phyloP scores from a whole-genome alignment of 2,329 filamentous ascomycete genomes.

The Cladosporium cucumerinum region DNA sequence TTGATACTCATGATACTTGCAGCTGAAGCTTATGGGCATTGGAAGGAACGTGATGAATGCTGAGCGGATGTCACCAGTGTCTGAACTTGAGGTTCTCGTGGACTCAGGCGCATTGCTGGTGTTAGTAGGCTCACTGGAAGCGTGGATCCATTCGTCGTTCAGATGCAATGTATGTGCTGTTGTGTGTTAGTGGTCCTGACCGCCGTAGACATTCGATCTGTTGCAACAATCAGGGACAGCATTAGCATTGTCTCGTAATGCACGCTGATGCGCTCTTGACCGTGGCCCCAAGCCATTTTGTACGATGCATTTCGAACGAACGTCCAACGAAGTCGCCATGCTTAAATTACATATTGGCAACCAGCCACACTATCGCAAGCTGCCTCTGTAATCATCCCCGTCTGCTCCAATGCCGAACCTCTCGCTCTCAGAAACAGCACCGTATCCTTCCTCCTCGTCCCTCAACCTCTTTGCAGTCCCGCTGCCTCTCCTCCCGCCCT shows the following conservation, averaged over 20 bases:
- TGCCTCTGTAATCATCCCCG: constrained; percentile 16
- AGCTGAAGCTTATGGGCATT: background rate
- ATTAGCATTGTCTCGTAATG: background rate
- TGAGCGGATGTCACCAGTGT: background rate
- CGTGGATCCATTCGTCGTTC: too few species aligned
- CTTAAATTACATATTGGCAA: background rate
- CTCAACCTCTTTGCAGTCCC: background rate
- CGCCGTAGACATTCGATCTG: background rate
- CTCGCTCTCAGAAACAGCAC: constrained; percentile 4
- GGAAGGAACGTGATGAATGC: background rate
- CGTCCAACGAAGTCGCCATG: background rate
- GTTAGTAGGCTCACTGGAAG: background rate
- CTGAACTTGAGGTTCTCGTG: background rate
- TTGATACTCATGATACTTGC: background rate
- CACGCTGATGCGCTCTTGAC: background rate
- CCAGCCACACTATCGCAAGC: background rate
- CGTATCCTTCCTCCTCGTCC: constrained; percentile 16
- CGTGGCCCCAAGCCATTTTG: background rate
- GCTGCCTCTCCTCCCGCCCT: constrained; percentile 18
- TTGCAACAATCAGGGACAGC: background rate
- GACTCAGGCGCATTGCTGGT: background rate
- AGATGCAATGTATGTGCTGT: background rate
- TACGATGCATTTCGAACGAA: background rate
- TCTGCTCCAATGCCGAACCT: constrained; percentile 18
- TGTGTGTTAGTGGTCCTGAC: background rate